These are phyloP conservation scores for Gillenia trifoliata DNA, from an alignment of 306 rosid species.

Conservation along the genomic window DNA sequence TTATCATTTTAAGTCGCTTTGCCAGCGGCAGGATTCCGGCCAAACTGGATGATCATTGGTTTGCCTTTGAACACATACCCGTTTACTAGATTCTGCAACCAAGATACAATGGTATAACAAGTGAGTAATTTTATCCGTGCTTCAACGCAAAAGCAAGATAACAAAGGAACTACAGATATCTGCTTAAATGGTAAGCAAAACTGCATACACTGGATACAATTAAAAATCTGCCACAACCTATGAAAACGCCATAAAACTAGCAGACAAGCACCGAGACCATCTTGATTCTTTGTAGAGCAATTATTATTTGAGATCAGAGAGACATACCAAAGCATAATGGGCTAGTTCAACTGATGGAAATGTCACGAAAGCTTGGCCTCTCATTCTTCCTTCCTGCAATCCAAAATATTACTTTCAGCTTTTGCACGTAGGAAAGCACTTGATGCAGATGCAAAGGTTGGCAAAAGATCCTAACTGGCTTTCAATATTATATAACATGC, in stretches of 20 bases:
- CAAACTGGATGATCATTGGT: slow-evolving; percentile 92
- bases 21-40: slow-evolving; percentile 63
- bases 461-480: not conserved
- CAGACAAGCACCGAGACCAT: not conserved
- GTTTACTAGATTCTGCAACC: slow-evolving; percentile 70
- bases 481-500: not conserved
- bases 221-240: too few relatives aligned
- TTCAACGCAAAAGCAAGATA: not conserved
- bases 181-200: not conserved
- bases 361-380: slow-evolving; percentile 93
- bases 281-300: not conserved
- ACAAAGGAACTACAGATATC: not conserved
- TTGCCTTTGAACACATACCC: slow-evolving; percentile 82
- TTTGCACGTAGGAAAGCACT: not conserved
- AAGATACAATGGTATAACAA: slow-evolving; percentile 14
- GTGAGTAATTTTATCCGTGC: not conserved
- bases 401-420: not conserved
- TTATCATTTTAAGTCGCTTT: slow-evolving; percentile 34
- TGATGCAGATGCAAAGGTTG: not conserved
- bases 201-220: not conserved
- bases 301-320: not conserved
- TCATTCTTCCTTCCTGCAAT: slow-evolving; percentile 98
- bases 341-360: slow-evolving; percentile 83
- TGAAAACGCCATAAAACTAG: not conserved
- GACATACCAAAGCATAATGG: slow-evolving; percentile 71